These are phyloP conservation scores for Zymoseptoria brevis DNA, from an alignment of 2,329 filamentous ascomycete genomes.

Conservation along the genomic window DNA sequence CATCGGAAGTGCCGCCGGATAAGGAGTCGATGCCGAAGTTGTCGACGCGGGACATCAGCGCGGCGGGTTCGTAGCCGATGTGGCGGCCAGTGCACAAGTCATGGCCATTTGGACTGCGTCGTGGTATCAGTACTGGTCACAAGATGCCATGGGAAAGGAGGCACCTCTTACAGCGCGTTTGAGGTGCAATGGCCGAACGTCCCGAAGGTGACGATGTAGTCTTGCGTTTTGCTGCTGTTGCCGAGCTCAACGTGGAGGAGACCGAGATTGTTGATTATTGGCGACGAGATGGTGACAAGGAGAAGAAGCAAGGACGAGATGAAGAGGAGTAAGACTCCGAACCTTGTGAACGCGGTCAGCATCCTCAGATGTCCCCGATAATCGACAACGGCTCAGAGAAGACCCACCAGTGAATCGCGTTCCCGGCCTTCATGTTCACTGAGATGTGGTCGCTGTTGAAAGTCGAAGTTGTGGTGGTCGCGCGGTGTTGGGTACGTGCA, in stretches of 20 bases:
- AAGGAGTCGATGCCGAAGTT: slow-evolving; percentile 37
- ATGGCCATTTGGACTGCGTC: not conserved
- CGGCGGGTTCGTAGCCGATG: slow-evolving; percentile 51
- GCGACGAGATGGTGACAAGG: slow-evolving; percentile 51
- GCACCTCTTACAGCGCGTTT: slow-evolving; percentile 18
- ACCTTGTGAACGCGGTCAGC: slow-evolving; percentile 1
- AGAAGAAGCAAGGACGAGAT: slow-evolving; percentile 49
- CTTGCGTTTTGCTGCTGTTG: slow-evolving; percentile 27
- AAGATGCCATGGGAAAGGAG: slow-evolving; percentile 5
- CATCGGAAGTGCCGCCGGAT: slow-evolving; percentile 33
- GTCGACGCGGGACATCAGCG: slow-evolving; percentile 36
- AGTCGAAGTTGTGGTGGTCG: not conserved
- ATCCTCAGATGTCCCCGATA: not conserved
- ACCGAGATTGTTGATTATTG: slow-evolving; percentile 49
- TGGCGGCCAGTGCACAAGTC: slow-evolving; percentile 43
- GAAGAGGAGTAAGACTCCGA: slow-evolving; percentile 53
- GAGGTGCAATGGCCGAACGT: slow-evolving; percentile 53
- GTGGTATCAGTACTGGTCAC: not conserved
- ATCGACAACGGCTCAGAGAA: not conserved
- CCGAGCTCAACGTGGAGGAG: slow-evolving; percentile 47
- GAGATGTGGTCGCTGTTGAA: not conserved
- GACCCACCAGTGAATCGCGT: not conserved
- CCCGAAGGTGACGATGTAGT: slow-evolving; percentile 45
- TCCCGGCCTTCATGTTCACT: not conserved
- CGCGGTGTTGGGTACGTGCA: not conserved